Evolutionary conservation across 257 asterid species (phyloP).

Genomic region (Ilex asprella): DNA sequence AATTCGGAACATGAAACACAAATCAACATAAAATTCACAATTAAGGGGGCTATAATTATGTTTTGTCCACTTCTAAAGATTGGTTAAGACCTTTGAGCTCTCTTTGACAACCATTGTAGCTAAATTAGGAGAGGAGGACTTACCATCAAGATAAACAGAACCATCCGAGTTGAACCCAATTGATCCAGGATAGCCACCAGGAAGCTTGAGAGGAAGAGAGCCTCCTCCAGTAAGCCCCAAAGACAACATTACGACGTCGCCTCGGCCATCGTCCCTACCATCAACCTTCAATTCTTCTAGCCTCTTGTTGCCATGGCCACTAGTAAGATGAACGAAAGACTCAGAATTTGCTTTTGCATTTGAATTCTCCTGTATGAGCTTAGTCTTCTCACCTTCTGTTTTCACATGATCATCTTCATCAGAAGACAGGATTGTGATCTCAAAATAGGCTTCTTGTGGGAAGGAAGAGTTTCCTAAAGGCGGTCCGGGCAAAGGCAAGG

Average conservation of each 20-base stretch:
- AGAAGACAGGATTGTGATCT: constrained; percentile 45
- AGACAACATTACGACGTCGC: constrained; percentile 25
- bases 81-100: not conserved
- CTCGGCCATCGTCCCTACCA: constrained; percentile 20
- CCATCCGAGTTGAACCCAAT: constrained; percentile 77
- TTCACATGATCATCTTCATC: constrained; percentile 11
- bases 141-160: constrained; percentile 77
- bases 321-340: constrained; percentile 15
- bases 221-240: constrained; percentile 59
- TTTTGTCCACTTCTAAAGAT: not conserved
- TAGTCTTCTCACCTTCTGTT: constrained; percentile 59
- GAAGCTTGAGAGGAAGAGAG: constrained; percentile 42
- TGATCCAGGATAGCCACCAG: constrained; percentile 67
- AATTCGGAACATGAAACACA: not conserved
- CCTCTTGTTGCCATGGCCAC: constrained; percentile 27
- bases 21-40: not conserved
- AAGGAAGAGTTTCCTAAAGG: constrained; percentile 59
- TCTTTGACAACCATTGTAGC: not conserved
- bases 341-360: constrained; percentile 34
- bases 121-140: constrained; percentile 5
- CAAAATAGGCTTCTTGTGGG: constrained; percentile 90
- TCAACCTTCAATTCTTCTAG: constrained; percentile 26
- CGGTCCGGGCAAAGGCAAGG: constrained; percentile 87
- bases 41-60: too few relatives aligned
- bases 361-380: constrained; percentile 54